Evolutionary conservation across 345 rosid genomes (phyloP), one percentile per base, ranked within the genome.

Genomic region (Pelargonium nanum): DNA sequence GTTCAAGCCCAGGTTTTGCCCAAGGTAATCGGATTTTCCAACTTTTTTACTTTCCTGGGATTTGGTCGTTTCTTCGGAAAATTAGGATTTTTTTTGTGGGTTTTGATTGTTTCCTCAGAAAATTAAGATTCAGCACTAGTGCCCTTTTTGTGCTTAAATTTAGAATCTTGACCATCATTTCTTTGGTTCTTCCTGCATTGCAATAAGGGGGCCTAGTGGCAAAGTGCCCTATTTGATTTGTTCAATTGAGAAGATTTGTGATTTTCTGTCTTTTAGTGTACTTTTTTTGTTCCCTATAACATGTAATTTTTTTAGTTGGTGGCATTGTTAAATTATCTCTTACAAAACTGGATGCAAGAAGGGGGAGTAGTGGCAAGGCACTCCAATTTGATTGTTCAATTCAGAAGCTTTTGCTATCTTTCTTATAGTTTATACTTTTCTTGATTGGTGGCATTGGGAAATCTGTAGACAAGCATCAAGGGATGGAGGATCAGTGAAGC

Each of bases 1-100:
- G 96, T 92, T 24, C 69, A 84, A 30, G 78, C 79, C 22, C 89
- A 82, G 60, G 59, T 65, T 57, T 66, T 82, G 63, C 86, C 91
- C 4, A 75, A 79, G 91, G 98, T 92, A 63, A 74, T 68, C 1
- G 44, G 8, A 44, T n/a, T 23, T 23, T 24, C 23, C 25, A n/a
- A 68, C 5, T 12, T 10, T 52, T 17, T 62, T 55, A n/a, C 16
- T 52, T 30, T 34, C 25, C 21, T 21, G 24, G 12, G 19, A 24
- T 52, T 59, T 45, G 5, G 56, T 34, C 44, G 48, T 40, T 40
- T 40, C 48, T 1, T 20, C 63, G 7, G 48, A 51, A 30, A 44
- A 54, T 21, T 60, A 2, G 7, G 30, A 26, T 54, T 4, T 50
- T 20, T 53, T 17, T 22, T 64, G 25, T 30, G 19, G 20, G 23